Conservation (phyloP, 2,329 filamentous ascomycete species). For the Clonostachys chloroleuca region DNA sequence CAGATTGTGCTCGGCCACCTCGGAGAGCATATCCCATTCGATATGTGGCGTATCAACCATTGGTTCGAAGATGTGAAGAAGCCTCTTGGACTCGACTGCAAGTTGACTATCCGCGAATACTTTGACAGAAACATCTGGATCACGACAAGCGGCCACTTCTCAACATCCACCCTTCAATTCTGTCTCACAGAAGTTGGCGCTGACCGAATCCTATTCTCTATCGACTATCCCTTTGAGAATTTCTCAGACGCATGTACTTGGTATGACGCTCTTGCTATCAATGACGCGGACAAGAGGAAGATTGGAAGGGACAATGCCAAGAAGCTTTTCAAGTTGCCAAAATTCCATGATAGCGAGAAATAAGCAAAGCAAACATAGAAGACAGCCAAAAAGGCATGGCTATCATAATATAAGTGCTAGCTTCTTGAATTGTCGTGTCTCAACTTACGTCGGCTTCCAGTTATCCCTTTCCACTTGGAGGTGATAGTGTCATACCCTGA, state of each 20-base stretch:
- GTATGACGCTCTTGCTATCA: conserved; percentile 30
- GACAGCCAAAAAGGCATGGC: too few species aligned
- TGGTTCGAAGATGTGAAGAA: conserved; percentile 54
- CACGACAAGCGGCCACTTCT: conserved; percentile 53
- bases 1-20: conserved; percentile 42
- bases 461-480: too few species aligned
- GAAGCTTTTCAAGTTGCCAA: conserved; percentile 29
- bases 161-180: conserved; percentile 44
- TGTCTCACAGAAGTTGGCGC: conserved; percentile 41
- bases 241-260: conserved; percentile 34
- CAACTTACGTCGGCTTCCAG: too few species aligned
- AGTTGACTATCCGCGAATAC: conserved; percentile 46
- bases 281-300: conserved; percentile 25
- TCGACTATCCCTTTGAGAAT: conserved; percentile 48
- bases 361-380: too few species aligned
- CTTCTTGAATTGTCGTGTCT: too few species aligned
- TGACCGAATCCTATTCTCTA: conserved; percentile 45
- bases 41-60: conserved; percentile 45
- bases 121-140: conserved; percentile 52
- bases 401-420: too few species aligned
- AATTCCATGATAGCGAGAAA: conserved; percentile 19
- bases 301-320: conserved; percentile 38
- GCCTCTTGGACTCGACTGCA: conserved; percentile 38
- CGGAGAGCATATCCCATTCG: conserved; percentile 43
- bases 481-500: too few species aligned